Evolutionary conservation across 371 early-diverging fungal species (phyloP).

Genomic region (Mortierella sp.): DNA sequence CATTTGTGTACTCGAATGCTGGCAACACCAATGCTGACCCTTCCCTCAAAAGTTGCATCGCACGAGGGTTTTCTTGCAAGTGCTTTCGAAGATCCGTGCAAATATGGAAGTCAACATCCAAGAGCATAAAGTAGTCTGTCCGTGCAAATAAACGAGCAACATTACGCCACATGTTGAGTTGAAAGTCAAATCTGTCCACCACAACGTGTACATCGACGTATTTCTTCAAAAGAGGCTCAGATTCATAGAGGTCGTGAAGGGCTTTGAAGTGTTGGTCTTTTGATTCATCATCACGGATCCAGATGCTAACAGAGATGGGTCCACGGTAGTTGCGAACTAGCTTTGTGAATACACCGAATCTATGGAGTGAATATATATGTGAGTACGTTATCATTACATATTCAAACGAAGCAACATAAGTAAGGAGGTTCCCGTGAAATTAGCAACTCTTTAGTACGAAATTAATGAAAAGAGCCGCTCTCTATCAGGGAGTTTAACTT

Average conservation of each 20-base stretch:
- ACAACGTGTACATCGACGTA: slow-evolving; percentile 72
- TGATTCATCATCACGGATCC: slow-evolving; percentile 68
- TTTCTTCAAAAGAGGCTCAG: slow-evolving; percentile 63
- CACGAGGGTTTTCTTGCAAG: slow-evolving; percentile 53
- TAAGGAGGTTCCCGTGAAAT: slow-evolving; percentile 12
- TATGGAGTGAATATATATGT: slow-evolving; percentile 1
- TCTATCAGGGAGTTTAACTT: not conserved
- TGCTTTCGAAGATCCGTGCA: slow-evolving; percentile 69
- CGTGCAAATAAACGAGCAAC: slow-evolving; percentile 73
- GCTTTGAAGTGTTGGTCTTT: slow-evolving; percentile 58
- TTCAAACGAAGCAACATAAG: not conserved
- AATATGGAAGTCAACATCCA: slow-evolving; percentile 73
- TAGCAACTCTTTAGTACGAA: not conserved
- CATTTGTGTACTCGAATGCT: slow-evolving; percentile 69
- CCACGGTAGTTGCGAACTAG: slow-evolving; percentile 72
- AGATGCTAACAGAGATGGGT: slow-evolving; percentile 77
- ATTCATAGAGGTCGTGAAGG: slow-evolving; percentile 62
- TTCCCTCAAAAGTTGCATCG: slow-evolving; percentile 62
- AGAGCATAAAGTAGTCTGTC: slow-evolving; percentile 69
- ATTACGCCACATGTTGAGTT: slow-evolving; percentile 78
- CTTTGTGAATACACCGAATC: slow-evolving; percentile 67
- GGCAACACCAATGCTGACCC: slow-evolving; percentile 70
- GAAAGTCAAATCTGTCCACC: slow-evolving; percentile 69
- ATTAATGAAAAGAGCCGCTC: slow-evolving; percentile 6
- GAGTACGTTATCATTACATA: not conserved